Percentiles rank a stretch among this genome's conserved stretches.
Conservation (phyloP, 441 rosid species). For the Geranium incanum region DNA sequence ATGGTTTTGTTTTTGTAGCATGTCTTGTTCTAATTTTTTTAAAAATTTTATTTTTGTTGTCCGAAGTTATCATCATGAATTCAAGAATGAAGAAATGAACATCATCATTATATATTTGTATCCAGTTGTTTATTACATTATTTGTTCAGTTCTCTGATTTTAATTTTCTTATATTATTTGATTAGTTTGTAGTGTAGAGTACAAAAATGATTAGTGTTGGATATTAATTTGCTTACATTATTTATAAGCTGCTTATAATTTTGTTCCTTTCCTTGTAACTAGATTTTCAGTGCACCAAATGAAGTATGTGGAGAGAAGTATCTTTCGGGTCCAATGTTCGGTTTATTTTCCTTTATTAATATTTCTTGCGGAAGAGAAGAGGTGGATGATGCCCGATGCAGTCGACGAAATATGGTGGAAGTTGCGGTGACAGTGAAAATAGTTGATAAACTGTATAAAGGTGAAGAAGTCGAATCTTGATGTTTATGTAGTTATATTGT, state of each 20-base stretch:
- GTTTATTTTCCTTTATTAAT: conserved; percentile 41
- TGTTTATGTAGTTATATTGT: background rate
- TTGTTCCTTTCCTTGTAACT: background rate
- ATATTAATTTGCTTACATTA: no score
- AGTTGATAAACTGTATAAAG: conserved; percentile 24
- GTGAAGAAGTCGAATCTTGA: conserved; percentile 19
- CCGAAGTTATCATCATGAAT: no score
- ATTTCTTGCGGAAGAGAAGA: conserved; percentile 38
- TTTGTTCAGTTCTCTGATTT: background rate
- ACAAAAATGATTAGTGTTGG: no score
- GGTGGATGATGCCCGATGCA: conserved; percentile 10
- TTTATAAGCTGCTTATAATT: background rate
- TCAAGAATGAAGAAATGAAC: background rate
- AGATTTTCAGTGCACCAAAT: conserved; percentile 26
- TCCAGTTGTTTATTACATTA: background rate
- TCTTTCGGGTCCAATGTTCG: conserved; percentile 30
- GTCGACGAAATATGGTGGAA: conserved; percentile 33
- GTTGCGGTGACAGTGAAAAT: conserved; percentile 32
- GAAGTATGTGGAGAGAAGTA: conserved; percentile 18
- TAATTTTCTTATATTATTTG: background rate
- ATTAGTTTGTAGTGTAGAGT: no score
- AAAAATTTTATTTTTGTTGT: background rate
- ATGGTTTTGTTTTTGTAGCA: background rate
- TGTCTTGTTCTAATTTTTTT: background rate
- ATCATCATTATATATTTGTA: background rate